These are phyloP conservation scores for Fusarium torulosum DNA, from an alignment of 2,329 filamentous ascomycete genomes.

Conservation along the genomic window DNA sequence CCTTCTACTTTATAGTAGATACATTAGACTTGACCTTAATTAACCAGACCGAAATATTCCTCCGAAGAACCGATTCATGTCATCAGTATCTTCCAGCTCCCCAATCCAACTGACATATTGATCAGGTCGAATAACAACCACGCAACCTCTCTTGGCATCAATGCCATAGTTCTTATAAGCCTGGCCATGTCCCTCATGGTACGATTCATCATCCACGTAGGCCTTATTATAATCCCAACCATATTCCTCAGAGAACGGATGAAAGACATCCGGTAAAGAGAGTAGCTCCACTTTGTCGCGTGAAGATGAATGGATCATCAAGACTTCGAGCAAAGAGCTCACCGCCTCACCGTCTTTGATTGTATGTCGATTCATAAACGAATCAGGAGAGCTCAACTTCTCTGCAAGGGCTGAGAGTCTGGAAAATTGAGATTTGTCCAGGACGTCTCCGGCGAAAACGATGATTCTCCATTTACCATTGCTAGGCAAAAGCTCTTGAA, in stretches of 20 bases:
- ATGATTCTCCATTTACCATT: too few species aligned
- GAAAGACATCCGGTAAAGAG: slow-evolving; percentile 63
- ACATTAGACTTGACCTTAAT: too few species aligned
- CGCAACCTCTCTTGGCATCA: slow-evolving; percentile 63
- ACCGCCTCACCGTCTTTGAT: background rate
- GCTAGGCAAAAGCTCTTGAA: too few species aligned
- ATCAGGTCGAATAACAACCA: slow-evolving; percentile 74
- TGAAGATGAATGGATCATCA: slow-evolving; percentile 69
- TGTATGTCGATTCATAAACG: background rate
- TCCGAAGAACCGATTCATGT: background rate
- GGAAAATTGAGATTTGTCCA: too few species aligned
- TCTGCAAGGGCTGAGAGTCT: slow-evolving; percentile 67
- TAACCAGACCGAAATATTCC: too few species aligned
- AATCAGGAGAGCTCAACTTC: slow-evolving; percentile 51
- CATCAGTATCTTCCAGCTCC: slow-evolving; percentile 20
- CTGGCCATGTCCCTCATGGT: slow-evolving; percentile 65
- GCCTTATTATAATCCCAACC: slow-evolving; percentile 71
- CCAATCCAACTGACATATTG: slow-evolving; percentile 66
- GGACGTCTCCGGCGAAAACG: too few species aligned
- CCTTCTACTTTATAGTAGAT: too few species aligned
- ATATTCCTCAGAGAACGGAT: slow-evolving; percentile 52
- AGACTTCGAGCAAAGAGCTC: slow-evolving; percentile 49
- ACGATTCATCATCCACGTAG: slow-evolving; percentile 66
- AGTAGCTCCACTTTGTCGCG: slow-evolving; percentile 63
- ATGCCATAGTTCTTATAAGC: slow-evolving; percentile 71